Base-by-base conservation (phyloP, 1,284 basidiomycete genomes). In the Kalmanozyma brasiliensis region DNA sequence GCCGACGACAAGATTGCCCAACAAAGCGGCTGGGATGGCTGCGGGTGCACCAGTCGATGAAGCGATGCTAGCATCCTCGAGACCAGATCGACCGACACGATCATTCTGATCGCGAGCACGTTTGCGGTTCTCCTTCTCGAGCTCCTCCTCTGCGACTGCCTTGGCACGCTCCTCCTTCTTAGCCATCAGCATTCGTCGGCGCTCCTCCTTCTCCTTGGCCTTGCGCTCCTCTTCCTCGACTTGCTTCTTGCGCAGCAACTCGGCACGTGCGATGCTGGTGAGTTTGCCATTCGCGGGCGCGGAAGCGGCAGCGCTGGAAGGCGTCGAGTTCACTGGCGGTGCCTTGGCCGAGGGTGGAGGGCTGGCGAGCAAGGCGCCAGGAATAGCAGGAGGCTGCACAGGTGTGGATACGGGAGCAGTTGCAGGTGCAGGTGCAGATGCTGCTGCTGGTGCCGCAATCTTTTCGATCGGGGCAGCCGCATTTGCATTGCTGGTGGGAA, bases 141-240 rank as follows among this genome's bases (percentile, higher is more conserved):
- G 37, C 51, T 65, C 65, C 33, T 64, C 66, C 34, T 68, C 61
- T 5, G 52, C 66, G n/a, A 56, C 52, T 17, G 66, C 65, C 38
- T 58, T 61, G 16, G 70, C 70, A 20, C 64, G 56, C 33, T 60
- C 62, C 40, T 65, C 59, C 52, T 64, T 68, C 56, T 64, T 63
- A 19, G 69, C 69, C 53, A 64, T 24, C 32, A 68, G 56, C 56
- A 69, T 48, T 37, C 57, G 52, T 45, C 58, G 63, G 17, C 71
- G 71, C 55, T 73, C 71, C 29, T 73, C 66, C 43, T 65, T 63
- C 48, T 73, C 70, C 41, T 63, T 73, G 19, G 52, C 43, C 33
- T 65, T 68, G 49, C 71, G 57, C 59, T 73, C 71, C 32, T 69
- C 71, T 33, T 73, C 71, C 32, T 73, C 71, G 13, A 47, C 62